Conservation (phyloP, 2,329 filamentous ascomycete species). For the Calonectria hongkongensis region DNA sequence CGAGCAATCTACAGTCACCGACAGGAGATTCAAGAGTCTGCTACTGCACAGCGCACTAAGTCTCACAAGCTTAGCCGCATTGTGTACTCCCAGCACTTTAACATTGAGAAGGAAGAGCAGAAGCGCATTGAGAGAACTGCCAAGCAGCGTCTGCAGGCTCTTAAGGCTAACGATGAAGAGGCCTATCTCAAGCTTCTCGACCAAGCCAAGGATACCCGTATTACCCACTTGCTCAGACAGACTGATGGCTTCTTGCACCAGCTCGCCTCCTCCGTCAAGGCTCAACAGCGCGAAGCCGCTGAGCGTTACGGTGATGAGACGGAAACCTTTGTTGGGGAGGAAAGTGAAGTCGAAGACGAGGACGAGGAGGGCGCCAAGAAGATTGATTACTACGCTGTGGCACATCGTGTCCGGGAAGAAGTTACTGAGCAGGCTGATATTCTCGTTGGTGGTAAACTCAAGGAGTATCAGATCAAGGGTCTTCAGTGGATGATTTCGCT, state of each 20-base stretch:
- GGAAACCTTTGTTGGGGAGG: slow-evolving; percentile 73
- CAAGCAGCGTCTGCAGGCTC: slow-evolving; percentile 98
- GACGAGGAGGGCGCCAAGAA: slow-evolving; percentile 84
- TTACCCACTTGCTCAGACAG: slow-evolving; percentile 96
- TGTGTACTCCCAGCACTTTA: slow-evolving; percentile 93
- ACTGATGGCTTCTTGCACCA: slow-evolving; percentile 98
- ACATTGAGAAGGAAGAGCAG: slow-evolving; percentile 99
- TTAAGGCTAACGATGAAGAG: slow-evolving; percentile 99
- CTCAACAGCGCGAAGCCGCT: slow-evolving; percentile 89
- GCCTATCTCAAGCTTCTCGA: slow-evolving; percentile 98
- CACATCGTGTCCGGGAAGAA: slow-evolving; percentile 95
- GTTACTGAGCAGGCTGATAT: slow-evolving; percentile 88
- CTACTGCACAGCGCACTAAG: slow-evolving; percentile 81
- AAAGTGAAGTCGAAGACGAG: slow-evolving; percentile 80
- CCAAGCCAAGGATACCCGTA: slow-evolving; percentile 99
- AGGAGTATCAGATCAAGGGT: slow-evolving; percentile 99
- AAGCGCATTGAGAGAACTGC: slow-evolving; percentile 98
- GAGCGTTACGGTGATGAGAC: slow-evolving; percentile 84
- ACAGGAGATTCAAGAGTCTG: slow-evolving; percentile 83
- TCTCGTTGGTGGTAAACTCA: slow-evolving; percentile 92
- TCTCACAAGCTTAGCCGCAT: slow-evolving; percentile 90
- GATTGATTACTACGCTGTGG: slow-evolving; percentile 99
- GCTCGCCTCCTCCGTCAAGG: slow-evolving; percentile 94
- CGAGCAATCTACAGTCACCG: slow-evolving; percentile 90
- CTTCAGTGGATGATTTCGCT: slow-evolving; percentile 99